A percentile compares a stretch with the other conserved stretches of the same genome.
phyloP scores from a whole-genome alignment of 2,329 filamentous ascomycete genomes.

The Trichoderma asperellum region DNA sequence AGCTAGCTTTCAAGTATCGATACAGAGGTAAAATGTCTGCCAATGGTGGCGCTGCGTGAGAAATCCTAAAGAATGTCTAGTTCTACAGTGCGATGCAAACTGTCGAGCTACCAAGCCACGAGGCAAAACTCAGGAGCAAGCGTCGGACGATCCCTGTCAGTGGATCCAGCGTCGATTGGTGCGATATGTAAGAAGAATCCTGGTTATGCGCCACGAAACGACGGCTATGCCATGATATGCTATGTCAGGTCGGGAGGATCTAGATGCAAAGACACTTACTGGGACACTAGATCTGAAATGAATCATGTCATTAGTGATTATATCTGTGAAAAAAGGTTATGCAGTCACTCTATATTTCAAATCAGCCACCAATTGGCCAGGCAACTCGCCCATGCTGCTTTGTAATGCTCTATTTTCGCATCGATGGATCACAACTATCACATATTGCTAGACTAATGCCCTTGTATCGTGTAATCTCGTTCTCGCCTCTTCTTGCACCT shows the following conservation, averaged over 20 bases:
- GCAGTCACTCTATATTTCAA: not conserved
- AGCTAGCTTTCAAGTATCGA: not conserved
- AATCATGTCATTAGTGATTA: not conserved
- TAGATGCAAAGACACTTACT: not conserved
- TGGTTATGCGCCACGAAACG: not conserved
- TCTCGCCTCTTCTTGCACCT: not conserved
- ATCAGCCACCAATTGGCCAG: not conserved
- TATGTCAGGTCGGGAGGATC: not conserved
- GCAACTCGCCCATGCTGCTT: no score
- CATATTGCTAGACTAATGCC: not conserved
- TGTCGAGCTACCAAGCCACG: not conserved
- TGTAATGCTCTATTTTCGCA: no score
- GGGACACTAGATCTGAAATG: not conserved
- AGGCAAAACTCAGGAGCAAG: not conserved
- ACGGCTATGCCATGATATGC: not conserved
- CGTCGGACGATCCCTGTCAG: not conserved
- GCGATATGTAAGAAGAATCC: not conserved
- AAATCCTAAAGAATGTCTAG: not conserved
- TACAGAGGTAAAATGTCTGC: not conserved
- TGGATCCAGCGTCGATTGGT: not conserved
- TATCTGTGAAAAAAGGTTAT: not conserved
- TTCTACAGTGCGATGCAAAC: not conserved
- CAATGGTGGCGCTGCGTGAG: not conserved
- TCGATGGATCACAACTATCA: not conserved
- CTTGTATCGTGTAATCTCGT: not conserved